Conservation (phyloP, 2,329 filamentous ascomycete species). For the Alternaria arborescens region DNA sequence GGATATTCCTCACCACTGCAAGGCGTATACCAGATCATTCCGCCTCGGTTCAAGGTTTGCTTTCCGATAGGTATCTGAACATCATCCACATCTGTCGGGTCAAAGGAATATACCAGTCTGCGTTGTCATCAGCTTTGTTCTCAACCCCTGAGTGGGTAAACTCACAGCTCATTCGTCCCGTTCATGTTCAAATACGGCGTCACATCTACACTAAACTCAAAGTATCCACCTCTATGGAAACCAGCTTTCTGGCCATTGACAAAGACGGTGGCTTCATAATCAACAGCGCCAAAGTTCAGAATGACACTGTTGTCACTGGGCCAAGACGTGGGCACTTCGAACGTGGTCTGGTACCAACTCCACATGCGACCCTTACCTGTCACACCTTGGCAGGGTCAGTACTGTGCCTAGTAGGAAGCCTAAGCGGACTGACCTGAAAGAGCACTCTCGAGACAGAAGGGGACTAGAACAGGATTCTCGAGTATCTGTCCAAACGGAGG, state of each 20-base stretch:
- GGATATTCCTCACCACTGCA: slow-evolving; percentile 60
- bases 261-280: slow-evolving; percentile 66
- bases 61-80: slow-evolving; percentile 72
- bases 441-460: slow-evolving; percentile 64
- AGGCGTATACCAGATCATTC: slow-evolving; percentile 74
- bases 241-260: slow-evolving; percentile 64
- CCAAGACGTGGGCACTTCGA: slow-evolving; percentile 61
- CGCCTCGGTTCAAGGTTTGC: slow-evolving; percentile 64
- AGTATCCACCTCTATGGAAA: slow-evolving; percentile 68
- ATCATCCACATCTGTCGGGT: slow-evolving; percentile 68
- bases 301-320: slow-evolving; percentile 53
- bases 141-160: neutral
- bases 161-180: slow-evolving; percentile 64
- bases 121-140: neutral
- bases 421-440: slow-evolving; percentile 54
- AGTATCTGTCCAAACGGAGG: slow-evolving; percentile 58
- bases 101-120: slow-evolving; percentile 71
- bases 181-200: slow-evolving; percentile 56
- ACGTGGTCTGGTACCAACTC: slow-evolving; percentile 62
- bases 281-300: slow-evolving; percentile 67
- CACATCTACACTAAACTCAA: slow-evolving; percentile 67
- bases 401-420: slow-evolving; percentile 47
- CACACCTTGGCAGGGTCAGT: slow-evolving; percentile 51
- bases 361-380: slow-evolving; percentile 51
- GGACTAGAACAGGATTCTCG: slow-evolving; percentile 58